A percentile compares a stretch with the other conserved stretches of the same genome.
Evolutionary conservation across 176 grass and related monocot species (phyloP).

Genomic region (Avena sativa): DNA sequence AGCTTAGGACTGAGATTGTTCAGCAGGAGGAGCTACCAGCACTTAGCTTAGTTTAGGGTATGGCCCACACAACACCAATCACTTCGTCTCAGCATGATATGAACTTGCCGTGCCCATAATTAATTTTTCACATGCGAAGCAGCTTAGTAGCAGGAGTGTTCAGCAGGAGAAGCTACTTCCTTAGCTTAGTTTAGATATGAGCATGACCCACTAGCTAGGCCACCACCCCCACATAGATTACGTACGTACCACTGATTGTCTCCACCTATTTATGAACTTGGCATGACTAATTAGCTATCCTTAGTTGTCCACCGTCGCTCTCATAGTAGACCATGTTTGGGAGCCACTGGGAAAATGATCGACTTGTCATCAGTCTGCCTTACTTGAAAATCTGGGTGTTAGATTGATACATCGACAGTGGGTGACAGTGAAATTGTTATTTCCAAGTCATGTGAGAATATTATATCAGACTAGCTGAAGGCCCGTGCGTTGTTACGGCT

Average conservation of each 20-base stretch:
- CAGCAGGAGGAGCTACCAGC: background rate
- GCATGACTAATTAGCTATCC: background rate
- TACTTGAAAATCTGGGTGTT: background rate
- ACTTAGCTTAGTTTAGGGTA: background rate
- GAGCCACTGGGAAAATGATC: background rate
- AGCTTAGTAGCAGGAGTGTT: background rate
- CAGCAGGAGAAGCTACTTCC: background rate
- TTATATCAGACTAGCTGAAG: too few relatives aligned
- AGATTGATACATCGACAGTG: too few relatives aligned
- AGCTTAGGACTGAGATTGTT: constrained; percentile 16
- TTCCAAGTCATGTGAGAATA: too few relatives aligned
- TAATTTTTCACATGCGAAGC: constrained; percentile 29
- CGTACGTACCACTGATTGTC: background rate
- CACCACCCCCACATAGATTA: background rate
- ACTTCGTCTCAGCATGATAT: background rate
- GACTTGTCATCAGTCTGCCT: too few relatives aligned
- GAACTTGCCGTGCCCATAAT: background rate
- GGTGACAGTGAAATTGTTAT: too few relatives aligned
- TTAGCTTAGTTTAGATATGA: background rate
- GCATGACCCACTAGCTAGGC: background rate
- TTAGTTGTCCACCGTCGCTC: background rate
- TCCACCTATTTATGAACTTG: background rate
- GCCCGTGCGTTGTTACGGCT: too few relatives aligned
- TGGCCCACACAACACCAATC: background rate
- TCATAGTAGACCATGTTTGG: background rate